These are phyloP conservation scores for Ogataea henricii DNA, from an alignment of 805 yeast genomes.

Conservation along the genomic window DNA sequence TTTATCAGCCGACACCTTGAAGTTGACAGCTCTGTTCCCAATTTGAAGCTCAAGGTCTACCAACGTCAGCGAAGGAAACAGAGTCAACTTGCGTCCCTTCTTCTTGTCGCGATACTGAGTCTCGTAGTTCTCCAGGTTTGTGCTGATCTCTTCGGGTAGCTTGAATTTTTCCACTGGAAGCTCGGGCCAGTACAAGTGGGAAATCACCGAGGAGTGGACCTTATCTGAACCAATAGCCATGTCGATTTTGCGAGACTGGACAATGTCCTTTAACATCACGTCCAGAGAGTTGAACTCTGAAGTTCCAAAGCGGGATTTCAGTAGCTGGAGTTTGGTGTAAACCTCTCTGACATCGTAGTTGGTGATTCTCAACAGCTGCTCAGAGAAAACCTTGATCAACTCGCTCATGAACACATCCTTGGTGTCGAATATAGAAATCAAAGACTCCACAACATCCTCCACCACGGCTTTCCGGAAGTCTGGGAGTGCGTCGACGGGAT, in stretches of 20 bases:
- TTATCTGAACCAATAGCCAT: constrained; percentile 30
- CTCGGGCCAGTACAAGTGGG: constrained; percentile 82
- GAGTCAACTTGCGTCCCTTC: constrained; percentile 57
- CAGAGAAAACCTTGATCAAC: constrained; percentile 61
- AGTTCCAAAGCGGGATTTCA: constrained; percentile 67
- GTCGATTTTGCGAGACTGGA: constrained; percentile 54
- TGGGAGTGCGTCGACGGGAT: constrained; percentile 87
- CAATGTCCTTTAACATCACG: constrained; percentile 80
- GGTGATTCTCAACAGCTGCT: constrained; percentile 48
- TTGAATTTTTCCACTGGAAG: constrained; percentile 44
- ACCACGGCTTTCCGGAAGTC: constrained; percentile 67
- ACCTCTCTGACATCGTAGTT: constrained; percentile 44
- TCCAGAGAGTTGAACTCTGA: constrained; percentile 68
- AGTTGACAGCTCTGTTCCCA: constrained; percentile 39
- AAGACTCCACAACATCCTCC: constrained; percentile 68
- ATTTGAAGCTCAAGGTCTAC: constrained; percentile 62
- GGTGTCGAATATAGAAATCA: constrained; percentile 71
- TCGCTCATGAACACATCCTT: constrained; percentile 67
- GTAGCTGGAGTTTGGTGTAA: constrained; percentile 45
- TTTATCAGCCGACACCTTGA: constrained; percentile 65
- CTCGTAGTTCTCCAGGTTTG: constrained; percentile 45
- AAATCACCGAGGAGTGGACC: constrained; percentile 63
- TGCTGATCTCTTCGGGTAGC: constrained; percentile 49
- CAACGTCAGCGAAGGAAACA: constrained; percentile 60
- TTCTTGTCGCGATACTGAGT: constrained; percentile 44